These are phyloP conservation scores for Phlebopus sp. DNA, from an alignment of 1,284 basidiomycete species.

Conservation along the genomic window DNA sequence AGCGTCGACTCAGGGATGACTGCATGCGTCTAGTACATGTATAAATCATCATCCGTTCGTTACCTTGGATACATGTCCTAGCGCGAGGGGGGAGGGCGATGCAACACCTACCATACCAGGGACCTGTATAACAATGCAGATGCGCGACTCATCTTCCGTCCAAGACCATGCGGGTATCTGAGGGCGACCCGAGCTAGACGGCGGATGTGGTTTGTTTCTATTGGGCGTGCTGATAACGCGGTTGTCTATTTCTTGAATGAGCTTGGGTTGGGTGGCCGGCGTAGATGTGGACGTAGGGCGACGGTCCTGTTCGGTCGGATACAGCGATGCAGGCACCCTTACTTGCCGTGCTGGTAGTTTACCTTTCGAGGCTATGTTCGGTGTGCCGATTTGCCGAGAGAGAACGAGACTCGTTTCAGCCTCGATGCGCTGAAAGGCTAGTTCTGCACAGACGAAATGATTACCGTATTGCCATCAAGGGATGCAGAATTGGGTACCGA, in stretches of 20 bases:
- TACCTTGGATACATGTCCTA: slow-evolving; percentile 8
- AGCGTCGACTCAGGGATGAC: slow-evolving; percentile 47
- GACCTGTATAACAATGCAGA: slow-evolving; percentile 49
- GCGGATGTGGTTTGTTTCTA: slow-evolving; percentile 38
- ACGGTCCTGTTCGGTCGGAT: slow-evolving; percentile 29
- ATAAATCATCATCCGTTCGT: slow-evolving; percentile 6
- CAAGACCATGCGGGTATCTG: slow-evolving; percentile 46
- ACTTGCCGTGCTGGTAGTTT: slow-evolving; percentile 55
- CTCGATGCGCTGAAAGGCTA: slow-evolving; percentile 66
- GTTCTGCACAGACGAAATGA: slow-evolving; percentile 42
- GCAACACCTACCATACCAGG: slow-evolving; percentile 47
- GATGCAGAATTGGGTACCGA: slow-evolving; percentile 43
- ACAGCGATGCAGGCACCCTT: slow-evolving; percentile 46
- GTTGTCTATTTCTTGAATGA: slow-evolving; percentile 45
- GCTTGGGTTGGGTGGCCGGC: slow-evolving; percentile 15
- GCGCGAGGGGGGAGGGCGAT: slow-evolving; percentile 6
- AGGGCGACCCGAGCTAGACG: slow-evolving; percentile 8
- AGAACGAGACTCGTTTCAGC: slow-evolving; percentile 52
- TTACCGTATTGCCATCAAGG: not conserved
- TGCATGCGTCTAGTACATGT: slow-evolving; percentile 42
- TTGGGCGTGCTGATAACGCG: slow-evolving; percentile 25
- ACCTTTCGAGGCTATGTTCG: slow-evolving; percentile 71
- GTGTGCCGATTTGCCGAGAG: slow-evolving; percentile 62
- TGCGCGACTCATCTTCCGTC: slow-evolving; percentile 38
- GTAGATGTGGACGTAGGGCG: slow-evolving; percentile 11